Evolutionary conservation across 2,329 filamentous ascomycete genomes (phyloP).

Genomic region (Bipolaris gigantea): DNA sequence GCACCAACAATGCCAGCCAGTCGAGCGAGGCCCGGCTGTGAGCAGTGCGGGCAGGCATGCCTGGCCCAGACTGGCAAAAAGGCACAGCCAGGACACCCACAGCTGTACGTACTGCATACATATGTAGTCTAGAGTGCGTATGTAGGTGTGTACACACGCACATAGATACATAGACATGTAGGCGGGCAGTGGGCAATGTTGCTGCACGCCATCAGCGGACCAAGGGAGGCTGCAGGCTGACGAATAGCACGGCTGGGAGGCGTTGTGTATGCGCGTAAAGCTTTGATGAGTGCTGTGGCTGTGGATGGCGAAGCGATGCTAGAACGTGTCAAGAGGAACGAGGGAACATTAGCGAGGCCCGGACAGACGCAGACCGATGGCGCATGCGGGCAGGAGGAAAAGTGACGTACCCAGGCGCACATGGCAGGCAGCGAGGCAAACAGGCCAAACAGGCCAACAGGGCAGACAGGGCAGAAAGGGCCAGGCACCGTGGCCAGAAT

Average conservation of each 20-base stretch:
- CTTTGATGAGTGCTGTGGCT: constrained; percentile 14
- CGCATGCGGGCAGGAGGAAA: constrained; percentile 3
- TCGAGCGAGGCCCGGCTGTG: background rate
- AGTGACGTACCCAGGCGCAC: constrained; percentile 15
- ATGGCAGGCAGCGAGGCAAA: background rate
- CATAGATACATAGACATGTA: background rate
- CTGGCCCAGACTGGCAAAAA: background rate
- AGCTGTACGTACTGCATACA: too few species aligned
- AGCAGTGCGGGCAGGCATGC: constrained; percentile 7
- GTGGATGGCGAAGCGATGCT: constrained; percentile 12
- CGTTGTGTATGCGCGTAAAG: constrained; percentile 12
- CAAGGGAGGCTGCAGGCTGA: constrained; percentile 1
- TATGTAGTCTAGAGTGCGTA: background rate
- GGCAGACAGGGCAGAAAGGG: too few species aligned
- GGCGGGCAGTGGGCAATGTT: background rate
- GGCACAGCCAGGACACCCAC: background rate
- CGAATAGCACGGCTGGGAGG: constrained; percentile 15
- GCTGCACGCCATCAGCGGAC: constrained; percentile 4
- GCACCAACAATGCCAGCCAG: background rate
- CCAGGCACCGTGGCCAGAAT: background rate
- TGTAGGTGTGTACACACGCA: background rate
- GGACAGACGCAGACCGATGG: background rate
- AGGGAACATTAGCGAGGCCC: constrained; percentile 11
- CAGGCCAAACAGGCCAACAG: background rate
- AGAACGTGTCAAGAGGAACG: constrained; percentile 13